Base-by-base conservation (phyloP, 2,329 filamentous ascomycete species). In the Monilinia aucupariae region DNA sequence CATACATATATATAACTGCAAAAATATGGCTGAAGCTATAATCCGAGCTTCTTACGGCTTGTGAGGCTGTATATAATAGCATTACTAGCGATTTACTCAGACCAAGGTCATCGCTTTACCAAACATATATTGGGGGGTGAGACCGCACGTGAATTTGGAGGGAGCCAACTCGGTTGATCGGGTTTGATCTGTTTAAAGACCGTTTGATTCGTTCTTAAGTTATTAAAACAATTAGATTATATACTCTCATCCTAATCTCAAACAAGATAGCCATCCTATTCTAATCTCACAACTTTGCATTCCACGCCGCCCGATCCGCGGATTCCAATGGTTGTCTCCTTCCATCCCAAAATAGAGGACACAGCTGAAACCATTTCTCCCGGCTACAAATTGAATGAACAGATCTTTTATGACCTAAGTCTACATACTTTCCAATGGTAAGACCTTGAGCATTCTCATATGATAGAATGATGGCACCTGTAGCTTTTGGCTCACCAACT, bases 401-500 rank as follows among this genome's bases (percentile, higher is more conserved):
- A n/a, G 72, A 74, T 34, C 76, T 68, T 65, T 77, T 77, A 62
- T 77, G 75, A 0, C 71, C 72, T 27, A 77, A 66, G 65, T 77
- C 76, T 17, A 77, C 74, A 60, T 72, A 76, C 61, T 76, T 75
- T 32, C 66, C 71, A 60, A 74, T 70, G 27, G 63, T 65, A 5
- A 75, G 66, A 1, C 73, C 73, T 39, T 74, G 71, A 0, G 68
- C 63, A 47, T 71, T 71, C 62, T 75, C 73, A 58, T 74, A 74
- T 12, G 67, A 68, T 64, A 92, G 78, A 17, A 92, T 85, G 0
- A 85, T 88, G 34, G 79, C 81, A 70, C 88, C 89, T 5, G 85
- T 88, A 64, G 83, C 85, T 73, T 88, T 88, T 41, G 90, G 89
- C 77, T 93, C 90, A 65, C 87, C 87, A 9, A 86, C 81, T 10